A percentile compares a stretch with the other conserved stretches of the same genome.
Evolutionary conservation across 345 rosid species (phyloP).

Genomic region (Citrus medica): DNA sequence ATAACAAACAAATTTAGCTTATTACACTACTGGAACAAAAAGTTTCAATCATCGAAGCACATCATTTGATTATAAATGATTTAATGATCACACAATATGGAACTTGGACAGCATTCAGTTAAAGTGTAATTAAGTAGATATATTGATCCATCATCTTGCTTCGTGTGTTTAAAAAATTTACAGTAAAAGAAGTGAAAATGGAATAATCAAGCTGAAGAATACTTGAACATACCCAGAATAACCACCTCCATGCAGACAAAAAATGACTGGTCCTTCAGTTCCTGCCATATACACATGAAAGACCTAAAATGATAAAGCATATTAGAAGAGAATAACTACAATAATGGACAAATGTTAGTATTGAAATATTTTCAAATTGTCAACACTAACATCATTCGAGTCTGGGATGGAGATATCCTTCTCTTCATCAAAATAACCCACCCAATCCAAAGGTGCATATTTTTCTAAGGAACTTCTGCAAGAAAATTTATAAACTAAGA

Average conservation of each 20-base stretch:
- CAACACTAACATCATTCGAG: slow-evolving; percentile 58
- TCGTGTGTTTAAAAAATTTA: neutral
- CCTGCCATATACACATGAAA: slow-evolving; percentile 93
- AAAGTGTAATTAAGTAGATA: neutral
- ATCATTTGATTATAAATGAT: neutral
- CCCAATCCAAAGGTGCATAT: slow-evolving; percentile 73
- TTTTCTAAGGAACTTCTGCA: slow-evolving; percentile 53
- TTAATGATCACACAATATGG: neutral
- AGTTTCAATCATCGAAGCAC: neutral
- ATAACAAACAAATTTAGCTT: neutral
- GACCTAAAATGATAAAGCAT: slow-evolving; percentile 50
- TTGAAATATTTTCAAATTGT: neutral
- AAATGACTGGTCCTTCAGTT: slow-evolving; percentile 80
- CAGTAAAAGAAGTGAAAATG: neutral
- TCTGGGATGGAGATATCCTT: slow-evolving; percentile 64
- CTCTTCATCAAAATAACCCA: slow-evolving; percentile 65
- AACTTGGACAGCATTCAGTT: neutral
- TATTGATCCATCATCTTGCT: neutral
- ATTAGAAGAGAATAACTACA: slow-evolving; percentile 22
- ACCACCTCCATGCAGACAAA: slow-evolving; percentile 96
- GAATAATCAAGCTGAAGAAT: neutral
- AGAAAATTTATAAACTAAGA: neutral
- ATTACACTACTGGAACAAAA: neutral
- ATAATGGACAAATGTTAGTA: neutral
- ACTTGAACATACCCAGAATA: slow-evolving; percentile 70